Percentiles rank a stretch among this genome's conserved stretches.
Evolutionary conservation across 805 yeast genomes (phyloP).

Genomic region (Torulaspora maleeae): DNA sequence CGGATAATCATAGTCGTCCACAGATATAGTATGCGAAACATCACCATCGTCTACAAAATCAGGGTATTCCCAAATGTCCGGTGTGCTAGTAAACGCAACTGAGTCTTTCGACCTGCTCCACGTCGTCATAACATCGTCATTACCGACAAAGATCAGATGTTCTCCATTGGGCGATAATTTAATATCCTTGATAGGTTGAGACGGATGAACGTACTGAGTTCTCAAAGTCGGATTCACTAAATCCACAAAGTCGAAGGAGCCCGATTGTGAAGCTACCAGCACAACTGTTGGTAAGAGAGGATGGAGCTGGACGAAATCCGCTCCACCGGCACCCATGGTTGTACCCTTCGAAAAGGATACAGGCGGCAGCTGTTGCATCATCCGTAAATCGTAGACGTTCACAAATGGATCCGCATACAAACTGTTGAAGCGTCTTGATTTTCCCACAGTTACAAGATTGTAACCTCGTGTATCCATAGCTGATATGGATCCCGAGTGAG

Average conservation of each 20-base stretch:
- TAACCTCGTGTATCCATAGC: slow-evolving; percentile 62
- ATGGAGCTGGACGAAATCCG: slow-evolving; percentile 75
- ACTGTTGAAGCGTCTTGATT: slow-evolving; percentile 57
- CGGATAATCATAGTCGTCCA: slow-evolving; percentile 50
- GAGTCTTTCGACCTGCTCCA: slow-evolving; percentile 29
- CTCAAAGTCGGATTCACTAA: slow-evolving; percentile 63
- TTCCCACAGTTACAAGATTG: slow-evolving; percentile 76
- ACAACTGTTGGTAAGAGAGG: slow-evolving; percentile 80
- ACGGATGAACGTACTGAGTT: slow-evolving; percentile 35
- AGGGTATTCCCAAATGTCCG: slow-evolving; percentile 51
- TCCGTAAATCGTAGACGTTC: slow-evolving; percentile 72
- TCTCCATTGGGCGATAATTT: slow-evolving; percentile 60
- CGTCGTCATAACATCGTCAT: slow-evolving; percentile 44
- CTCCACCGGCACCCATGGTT: slow-evolving; percentile 59
- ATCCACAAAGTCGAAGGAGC: slow-evolving; percentile 84
- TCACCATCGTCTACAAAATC: slow-evolving; percentile 39
- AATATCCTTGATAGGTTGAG: slow-evolving; percentile 33
- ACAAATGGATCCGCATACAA: slow-evolving; percentile 72
- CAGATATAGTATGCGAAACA: slow-evolving; percentile 22
- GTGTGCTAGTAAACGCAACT: slow-evolving; percentile 34
- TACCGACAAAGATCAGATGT: slow-evolving; percentile 64
- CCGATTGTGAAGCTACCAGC: slow-evolving; percentile 65
- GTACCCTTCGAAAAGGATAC: slow-evolving; percentile 64
- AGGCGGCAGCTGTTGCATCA: slow-evolving; percentile 68
- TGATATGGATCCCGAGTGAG: slow-evolving; percentile 58